Percentiles rank a stretch among this genome's conserved stretches.
phyloP scores from a whole-genome alignment of 768 basidiomycete genomes.

The Leucocoprinus sp. region DNA sequence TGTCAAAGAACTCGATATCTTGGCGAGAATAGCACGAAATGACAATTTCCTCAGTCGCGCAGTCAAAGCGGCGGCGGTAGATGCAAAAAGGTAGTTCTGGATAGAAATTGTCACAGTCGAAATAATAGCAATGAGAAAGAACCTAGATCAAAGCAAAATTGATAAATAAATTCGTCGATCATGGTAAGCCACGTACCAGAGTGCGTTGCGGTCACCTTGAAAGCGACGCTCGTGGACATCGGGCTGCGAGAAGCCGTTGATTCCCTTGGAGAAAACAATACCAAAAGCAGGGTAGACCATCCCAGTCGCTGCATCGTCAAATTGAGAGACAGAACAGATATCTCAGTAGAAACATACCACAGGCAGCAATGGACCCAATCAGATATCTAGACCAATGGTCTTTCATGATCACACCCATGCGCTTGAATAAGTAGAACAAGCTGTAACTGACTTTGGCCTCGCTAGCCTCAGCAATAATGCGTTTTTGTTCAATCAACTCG shows the following conservation, averaged over 20 bases:
- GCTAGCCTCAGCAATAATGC: no score
- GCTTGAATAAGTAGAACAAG: conserved; percentile 46
- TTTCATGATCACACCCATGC: conserved; percentile 50
- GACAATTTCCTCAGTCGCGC: conserved; percentile 52
- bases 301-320: conserved; percentile 31
- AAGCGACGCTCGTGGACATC: conserved; percentile 29
- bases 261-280: conserved; percentile 48
- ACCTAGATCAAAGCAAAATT: conserved; percentile 27
- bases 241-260: conserved; percentile 37
- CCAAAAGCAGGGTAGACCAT: conserved; percentile 56
- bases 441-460: conserved; percentile 24
- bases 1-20: conserved; percentile 80
- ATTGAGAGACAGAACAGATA: background rate
- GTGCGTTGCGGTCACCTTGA: conserved; percentile 53
- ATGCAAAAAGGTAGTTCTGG: conserved; percentile 59
- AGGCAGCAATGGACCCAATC: conserved; percentile 42
- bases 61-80: conserved; percentile 58
- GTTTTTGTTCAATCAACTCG: conserved; percentile 17
- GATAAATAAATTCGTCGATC: background rate
- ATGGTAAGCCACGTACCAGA: conserved; percentile 30
- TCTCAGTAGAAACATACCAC: conserved; percentile 15
- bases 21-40: conserved; percentile 75
- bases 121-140: conserved; percentile 65
- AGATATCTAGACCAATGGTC: conserved; percentile 43
- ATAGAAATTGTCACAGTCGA: conserved; percentile 42